Percentiles rank a stretch among this genome's conserved stretches.
Conservation (phyloP, 2,329 filamentous ascomycete genomes). For the Colletotrichum sp. region DNA sequence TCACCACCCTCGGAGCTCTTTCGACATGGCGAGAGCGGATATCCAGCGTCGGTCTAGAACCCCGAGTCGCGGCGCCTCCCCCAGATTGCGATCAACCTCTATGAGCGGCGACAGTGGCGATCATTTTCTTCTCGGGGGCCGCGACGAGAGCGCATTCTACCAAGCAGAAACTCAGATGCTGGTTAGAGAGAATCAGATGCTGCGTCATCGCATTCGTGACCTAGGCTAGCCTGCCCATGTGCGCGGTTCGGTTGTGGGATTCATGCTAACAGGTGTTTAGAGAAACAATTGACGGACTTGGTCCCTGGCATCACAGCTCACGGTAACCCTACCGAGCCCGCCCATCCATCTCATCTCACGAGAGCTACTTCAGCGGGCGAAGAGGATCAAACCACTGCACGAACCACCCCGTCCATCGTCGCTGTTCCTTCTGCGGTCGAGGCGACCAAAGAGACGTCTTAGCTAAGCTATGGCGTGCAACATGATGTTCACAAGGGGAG, state of each 20-base stretch:
- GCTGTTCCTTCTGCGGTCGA: neutral
- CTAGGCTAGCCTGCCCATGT: conserved; percentile 57
- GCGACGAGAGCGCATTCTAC: conserved; percentile 81
- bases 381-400: conserved; percentile 28
- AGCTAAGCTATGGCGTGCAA: neutral
- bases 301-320: conserved; percentile 30
- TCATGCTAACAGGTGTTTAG: conserved; percentile 35
- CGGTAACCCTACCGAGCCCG: conserved; percentile 49
- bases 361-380: conserved; percentile 51
- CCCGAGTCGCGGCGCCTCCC: conserved; percentile 61
- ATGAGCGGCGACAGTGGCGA: conserved; percentile 67
- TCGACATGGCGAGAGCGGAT: conserved; percentile 63
- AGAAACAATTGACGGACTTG: conserved; percentile 57
- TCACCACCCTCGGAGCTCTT: conserved; percentile 60
- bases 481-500: neutral
- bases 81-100: conserved; percentile 62
- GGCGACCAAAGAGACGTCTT: neutral
- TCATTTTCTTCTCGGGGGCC: conserved; percentile 61
- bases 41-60: conserved; percentile 63
- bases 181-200: conserved; percentile 82
- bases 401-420: neutral
- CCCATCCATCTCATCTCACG: conserved; percentile 53
- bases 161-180: conserved; percentile 83
- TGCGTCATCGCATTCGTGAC: conserved; percentile 75
- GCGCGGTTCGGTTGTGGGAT: neutral